Evolutionary conservation across 2,329 filamentous ascomycete species (phyloP), one percentile per base, ranked within the genome.

Genomic region (Dactylellina sp.): DNA sequence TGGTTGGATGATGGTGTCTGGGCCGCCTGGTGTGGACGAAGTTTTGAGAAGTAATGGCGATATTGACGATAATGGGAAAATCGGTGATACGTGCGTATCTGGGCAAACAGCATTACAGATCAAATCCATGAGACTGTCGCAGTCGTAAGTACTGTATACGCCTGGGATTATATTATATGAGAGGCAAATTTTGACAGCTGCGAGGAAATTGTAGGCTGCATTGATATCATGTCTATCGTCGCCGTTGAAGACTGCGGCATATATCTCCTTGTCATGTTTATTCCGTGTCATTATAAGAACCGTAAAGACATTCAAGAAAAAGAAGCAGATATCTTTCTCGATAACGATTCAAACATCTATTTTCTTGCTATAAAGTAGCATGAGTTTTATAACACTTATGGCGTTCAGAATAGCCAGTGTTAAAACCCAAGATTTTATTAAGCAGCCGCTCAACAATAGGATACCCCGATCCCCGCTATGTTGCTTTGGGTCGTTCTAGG

Each of bases 161-260:
- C 49, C n/a, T 2, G 68, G 68, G 32, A 72, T 55, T 14, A 72
- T 72, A 24, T 53, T 56, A 32, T 25, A 46, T 5, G 68, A 65
- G 28, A 61, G 64, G 24, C 60, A 65, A 0, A 47, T 47, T 28
- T 46, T 59, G 24, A 65, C 7, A 9, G 55, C 42, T 4, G 60
- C 28, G 28, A 65, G 25, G 28, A 72, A 65, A 24, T 65, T 72
- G 47, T 52, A 61, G 37, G 68, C 47, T n/a, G 32, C 46, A 50
- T 61, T 60, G n/a, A 65, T 14, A 18, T 72, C 68, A 16, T 42
- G 32, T n/a, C 32, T 28, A 20, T 65, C 68, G 9, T 53, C 18
- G 4, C 68, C 68, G 39, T 60, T 28, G 46, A 65, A 37, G 7
- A 72, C 37, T 6, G 62, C 42, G n/a, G 68, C 68, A 39, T 72